Evolutionary conservation across 805 yeast species (phyloP).

Genomic region (Candida parachauliodes): DNA sequence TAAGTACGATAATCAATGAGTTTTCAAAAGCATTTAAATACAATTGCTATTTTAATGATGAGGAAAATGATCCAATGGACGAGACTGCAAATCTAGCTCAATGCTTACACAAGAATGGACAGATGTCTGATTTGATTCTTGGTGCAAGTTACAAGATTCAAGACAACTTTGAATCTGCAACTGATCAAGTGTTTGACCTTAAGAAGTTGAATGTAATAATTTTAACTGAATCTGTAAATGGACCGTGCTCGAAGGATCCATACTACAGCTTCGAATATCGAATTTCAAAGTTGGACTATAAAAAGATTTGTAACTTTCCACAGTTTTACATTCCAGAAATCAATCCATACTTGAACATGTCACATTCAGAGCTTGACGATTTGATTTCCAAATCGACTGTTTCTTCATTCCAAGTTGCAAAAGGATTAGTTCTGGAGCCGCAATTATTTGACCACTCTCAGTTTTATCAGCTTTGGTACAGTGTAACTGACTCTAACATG

Average conservation of each 20-base stretch:
- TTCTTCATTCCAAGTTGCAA: neutral
- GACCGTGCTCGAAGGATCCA: conserved; percentile 23
- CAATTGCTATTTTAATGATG: conserved; percentile 32
- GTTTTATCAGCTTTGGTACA: conserved; percentile 50
- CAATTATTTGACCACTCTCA: conserved; percentile 29
- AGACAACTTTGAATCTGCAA: conserved; percentile 7
- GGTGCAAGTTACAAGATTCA: conserved; percentile 10
- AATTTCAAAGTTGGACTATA: conserved; percentile 7
- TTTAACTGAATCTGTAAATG: neutral
- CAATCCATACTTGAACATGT: conserved; percentile 34
- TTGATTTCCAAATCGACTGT: conserved; percentile 22
- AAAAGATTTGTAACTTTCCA: conserved; percentile 2
- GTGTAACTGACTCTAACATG: conserved; percentile 15
- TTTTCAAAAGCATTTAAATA: conserved; percentile 8
- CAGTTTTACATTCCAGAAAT: conserved; percentile 20
- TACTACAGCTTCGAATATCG: conserved; percentile 45
- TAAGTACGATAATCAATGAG: conserved; percentile 1
- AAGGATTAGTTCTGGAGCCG: conserved; percentile 15
- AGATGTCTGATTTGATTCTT: conserved; percentile 9
- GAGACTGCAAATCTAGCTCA: conserved; percentile 45
- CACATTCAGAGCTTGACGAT: conserved; percentile 22
- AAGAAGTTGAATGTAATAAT: conserved; percentile 11
- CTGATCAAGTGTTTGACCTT: conserved; percentile 9
- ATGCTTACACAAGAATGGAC: conserved; percentile 25
- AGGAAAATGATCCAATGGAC: conserved; percentile 37